phyloP scores from a whole-genome alignment of 1,284 basidiomycete species.

The Golubevia pallescens region DNA sequence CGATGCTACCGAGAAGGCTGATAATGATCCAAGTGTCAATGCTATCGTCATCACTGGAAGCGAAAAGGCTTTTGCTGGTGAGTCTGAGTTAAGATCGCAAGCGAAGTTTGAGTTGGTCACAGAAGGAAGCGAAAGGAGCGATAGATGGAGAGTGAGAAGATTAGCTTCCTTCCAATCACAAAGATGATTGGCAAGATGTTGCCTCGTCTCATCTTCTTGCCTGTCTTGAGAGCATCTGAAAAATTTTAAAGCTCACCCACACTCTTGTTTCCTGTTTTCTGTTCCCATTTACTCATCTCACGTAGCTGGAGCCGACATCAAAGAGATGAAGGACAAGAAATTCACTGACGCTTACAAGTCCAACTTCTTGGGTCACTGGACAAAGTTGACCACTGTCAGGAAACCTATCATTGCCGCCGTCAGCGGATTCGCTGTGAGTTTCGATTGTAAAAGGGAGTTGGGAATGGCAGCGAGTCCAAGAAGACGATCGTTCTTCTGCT shows the following conservation, averaged over 20 bases:
- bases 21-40: constrained; percentile 66
- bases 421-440: constrained; percentile 40
- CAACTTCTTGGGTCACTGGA: constrained; percentile 63
- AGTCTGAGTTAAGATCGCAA: too few species aligned
- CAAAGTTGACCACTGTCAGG: constrained; percentile 45
- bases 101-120: too few species aligned
- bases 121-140: too few species aligned
- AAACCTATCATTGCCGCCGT: constrained; percentile 63
- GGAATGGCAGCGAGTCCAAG: neutral
- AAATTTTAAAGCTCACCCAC: too few species aligned
- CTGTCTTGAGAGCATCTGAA: too few species aligned
- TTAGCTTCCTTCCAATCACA: too few species aligned
- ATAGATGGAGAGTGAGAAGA: too few species aligned
- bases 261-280: constrained; percentile 8
- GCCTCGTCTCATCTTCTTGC: too few species aligned
- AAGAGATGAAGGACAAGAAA: constrained; percentile 59
- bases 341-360: constrained; percentile 56
- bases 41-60: constrained; percentile 93
- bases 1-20: constrained; percentile 78
- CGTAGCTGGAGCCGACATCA: constrained; percentile 59
- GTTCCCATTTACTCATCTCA: neutral
- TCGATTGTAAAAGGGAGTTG: constrained; percentile 2
- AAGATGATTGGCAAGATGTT: too few species aligned
- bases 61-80: constrained; percentile 90
- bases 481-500: neutral